Percentiles rank a stretch among this genome's conserved stretches.
Conservation (phyloP, 176 grass and related monocot species). For the Triticum monococcum region DNA sequence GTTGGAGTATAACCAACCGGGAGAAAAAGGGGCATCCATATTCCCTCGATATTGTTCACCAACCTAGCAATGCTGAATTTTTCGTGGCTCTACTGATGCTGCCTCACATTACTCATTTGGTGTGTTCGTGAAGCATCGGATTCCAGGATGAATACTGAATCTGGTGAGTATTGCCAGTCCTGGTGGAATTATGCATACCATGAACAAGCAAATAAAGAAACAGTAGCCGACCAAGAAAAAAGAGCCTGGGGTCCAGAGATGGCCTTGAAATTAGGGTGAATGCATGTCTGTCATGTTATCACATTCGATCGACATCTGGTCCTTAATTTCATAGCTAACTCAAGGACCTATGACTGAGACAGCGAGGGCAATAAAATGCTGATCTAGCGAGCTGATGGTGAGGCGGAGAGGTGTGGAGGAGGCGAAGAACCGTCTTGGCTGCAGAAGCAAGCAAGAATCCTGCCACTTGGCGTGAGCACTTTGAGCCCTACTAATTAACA, state of each 20-base stretch:
- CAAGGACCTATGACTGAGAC: neutral
- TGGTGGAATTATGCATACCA: neutral
- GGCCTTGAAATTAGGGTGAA: neutral
- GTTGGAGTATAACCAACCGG: neutral
- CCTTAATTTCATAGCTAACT: neutral
- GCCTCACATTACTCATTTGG: neutral
- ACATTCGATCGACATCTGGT: neutral
- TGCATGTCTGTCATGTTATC: neutral
- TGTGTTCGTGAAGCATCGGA: neutral
- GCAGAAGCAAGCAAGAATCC: conserved; percentile 53
- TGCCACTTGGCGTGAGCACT: conserved; percentile 14
- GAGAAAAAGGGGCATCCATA: conserved; percentile 1
- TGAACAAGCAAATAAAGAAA: neutral
- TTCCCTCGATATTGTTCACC: neutral
- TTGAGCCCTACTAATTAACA: conserved; percentile 28
- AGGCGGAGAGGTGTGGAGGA: neutral
- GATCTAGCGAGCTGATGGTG: neutral
- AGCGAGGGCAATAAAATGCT: neutral
- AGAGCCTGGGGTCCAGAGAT: neutral
- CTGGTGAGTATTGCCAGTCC: neutral
- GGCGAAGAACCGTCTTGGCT: conserved; percentile 15
- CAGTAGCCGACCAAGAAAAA: neutral
- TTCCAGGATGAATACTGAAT: neutral
- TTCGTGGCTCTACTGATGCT: neutral
- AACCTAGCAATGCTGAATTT: neutral